Percentiles rank a stretch among this genome's conserved stretches.
phyloP scores from a whole-genome alignment of 2,329 filamentous ascomycete species.

The Penicillium sp. region DNA sequence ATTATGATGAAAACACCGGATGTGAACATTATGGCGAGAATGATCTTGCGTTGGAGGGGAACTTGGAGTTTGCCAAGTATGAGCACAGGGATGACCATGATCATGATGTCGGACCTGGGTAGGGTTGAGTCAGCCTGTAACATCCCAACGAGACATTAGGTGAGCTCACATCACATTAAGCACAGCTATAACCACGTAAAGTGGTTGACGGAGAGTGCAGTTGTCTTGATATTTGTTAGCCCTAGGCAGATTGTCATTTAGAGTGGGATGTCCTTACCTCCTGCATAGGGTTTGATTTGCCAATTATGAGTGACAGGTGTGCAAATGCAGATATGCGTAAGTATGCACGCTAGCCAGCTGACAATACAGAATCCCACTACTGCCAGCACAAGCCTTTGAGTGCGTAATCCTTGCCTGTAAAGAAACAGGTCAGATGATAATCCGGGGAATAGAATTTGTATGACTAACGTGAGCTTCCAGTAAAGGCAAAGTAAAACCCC shows the following conservation, averaged over 20 bases:
- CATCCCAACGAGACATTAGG: not conserved
- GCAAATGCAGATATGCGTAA: conserved; percentile 32
- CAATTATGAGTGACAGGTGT: conserved; percentile 28
- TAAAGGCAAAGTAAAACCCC: conserved; percentile 34
- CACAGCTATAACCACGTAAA: conserved; percentile 20
- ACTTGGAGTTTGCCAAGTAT: conserved; percentile 21
- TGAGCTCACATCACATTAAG: conserved; percentile 18
- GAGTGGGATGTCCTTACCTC: conserved; percentile 15
- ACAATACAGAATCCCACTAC: conserved; percentile 23
- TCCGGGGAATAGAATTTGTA: not conserved
- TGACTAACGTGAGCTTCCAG: conserved; percentile 28
- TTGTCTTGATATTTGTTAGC: conserved; percentile 13
- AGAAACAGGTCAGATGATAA: too few species aligned
- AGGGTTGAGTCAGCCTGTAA: not conserved
- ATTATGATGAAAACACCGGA: conserved; percentile 30
- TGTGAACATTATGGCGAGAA: conserved; percentile 24
- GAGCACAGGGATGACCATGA: conserved; percentile 23
- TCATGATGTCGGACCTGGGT: conserved; percentile 18
- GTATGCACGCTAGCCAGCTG: conserved; percentile 28
- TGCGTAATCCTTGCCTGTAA: conserved; percentile 24
- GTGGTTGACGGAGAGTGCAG: conserved; percentile 21
- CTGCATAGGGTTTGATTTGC: conserved; percentile 34
- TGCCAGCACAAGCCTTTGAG: conserved; percentile 23
- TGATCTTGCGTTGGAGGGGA: conserved; percentile 20
- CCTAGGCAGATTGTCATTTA: not conserved